Evolutionary conservation across 73 alveolate genomes (phyloP).

Genomic region (Paramecium octaurelia): DNA sequence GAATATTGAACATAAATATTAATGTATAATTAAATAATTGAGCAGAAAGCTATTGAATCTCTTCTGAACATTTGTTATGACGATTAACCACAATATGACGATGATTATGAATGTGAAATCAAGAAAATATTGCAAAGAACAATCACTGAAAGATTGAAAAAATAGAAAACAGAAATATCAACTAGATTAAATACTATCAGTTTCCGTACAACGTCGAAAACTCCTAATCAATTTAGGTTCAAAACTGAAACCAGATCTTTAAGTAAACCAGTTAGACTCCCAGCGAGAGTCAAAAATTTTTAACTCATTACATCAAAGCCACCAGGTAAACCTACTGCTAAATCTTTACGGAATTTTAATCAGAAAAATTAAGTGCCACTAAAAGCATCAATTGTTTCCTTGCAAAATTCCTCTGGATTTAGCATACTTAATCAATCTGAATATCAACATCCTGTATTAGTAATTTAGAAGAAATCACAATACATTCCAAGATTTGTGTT

Average conservation of each 20-base stretch:
- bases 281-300: not conserved
- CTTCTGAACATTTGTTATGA: not conserved
- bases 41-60: not conserved
- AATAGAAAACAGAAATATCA: not conserved
- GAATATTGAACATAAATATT: not conserved
- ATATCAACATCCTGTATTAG: not conserved
- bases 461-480: not conserved
- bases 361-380: not conserved
- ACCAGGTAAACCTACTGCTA: not conserved
- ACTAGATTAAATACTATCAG: not conserved
- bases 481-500: not conserved
- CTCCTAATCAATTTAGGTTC: not conserved
- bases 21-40: conserved; percentile 6
- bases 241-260: not conserved
- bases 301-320: not conserved
- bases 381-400: not conserved
- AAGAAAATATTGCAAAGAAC: not conserved
- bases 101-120: not conserved
- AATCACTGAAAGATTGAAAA: not conserved
- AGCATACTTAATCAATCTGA: not conserved
- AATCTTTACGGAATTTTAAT: not conserved
- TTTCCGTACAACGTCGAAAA: not conserved
- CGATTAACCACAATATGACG: not conserved
- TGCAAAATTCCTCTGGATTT: not conserved
- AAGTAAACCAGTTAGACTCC: not conserved